A percentile compares a stretch with the other conserved stretches of the same genome.
phyloP scores from a whole-genome alignment of 805 yeast genomes.

The Candida ficus region DNA sequence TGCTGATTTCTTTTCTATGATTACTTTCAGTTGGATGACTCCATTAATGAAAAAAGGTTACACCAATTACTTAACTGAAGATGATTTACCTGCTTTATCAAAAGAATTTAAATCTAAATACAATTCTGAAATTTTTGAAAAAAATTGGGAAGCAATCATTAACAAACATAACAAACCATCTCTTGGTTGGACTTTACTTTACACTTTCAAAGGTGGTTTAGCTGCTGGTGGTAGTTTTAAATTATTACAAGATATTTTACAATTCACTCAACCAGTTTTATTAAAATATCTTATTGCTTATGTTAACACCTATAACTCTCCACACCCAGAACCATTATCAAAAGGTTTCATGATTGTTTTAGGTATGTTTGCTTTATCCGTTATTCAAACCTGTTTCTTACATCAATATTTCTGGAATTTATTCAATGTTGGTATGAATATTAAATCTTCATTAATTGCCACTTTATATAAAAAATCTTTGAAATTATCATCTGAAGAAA shows the following conservation, averaged over 20 bases:
- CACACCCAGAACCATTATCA: conserved; percentile 46
- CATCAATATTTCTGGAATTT: conserved; percentile 78
- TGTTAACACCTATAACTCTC: conserved; percentile 43
- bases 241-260: conserved; percentile 67
- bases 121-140: conserved; percentile 45
- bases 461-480: conserved; percentile 65
- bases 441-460: conserved; percentile 64
- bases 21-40: conserved; percentile 92
- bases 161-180: conserved; percentile 44
- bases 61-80: conserved; percentile 43
- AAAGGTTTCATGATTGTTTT: conserved; percentile 72
- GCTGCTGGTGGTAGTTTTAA: conserved; percentile 71
- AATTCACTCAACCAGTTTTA: conserved; percentile 82
- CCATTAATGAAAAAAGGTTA: conserved; percentile 79
- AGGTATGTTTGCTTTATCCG: conserved; percentile 69
- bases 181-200: conserved; percentile 51
- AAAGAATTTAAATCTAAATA: conserved; percentile 51
- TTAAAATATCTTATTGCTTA: conserved; percentile 59
- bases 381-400: conserved; percentile 69
- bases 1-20: conserved; percentile 64
- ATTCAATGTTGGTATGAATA: conserved; percentile 72
- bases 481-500: conserved; percentile 65
- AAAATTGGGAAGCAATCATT: conserved; percentile 59
- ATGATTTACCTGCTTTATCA: conserved; percentile 82
- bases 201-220: conserved; percentile 70